phyloP scores from a whole-genome alignment of 2,329 filamentous ascomycete species.

The Colletotrichum somersetense region DNA sequence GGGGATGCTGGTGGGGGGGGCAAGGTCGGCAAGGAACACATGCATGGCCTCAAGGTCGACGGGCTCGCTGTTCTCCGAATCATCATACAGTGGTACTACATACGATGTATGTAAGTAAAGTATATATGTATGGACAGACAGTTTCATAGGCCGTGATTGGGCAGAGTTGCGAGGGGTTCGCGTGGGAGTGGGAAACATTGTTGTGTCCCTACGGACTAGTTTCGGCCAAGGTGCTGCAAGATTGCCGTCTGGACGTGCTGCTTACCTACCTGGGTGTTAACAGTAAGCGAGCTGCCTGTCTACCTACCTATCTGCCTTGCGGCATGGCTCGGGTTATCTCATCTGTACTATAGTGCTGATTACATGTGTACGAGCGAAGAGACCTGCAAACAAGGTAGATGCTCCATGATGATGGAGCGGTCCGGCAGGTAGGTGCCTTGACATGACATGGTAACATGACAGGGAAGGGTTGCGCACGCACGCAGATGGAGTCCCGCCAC shows the following conservation, averaged over 20 bases:
- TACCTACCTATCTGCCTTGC: conserved; percentile 11
- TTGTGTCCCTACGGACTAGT: conserved; percentile 15
- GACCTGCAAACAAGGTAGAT: conserved; percentile 21
- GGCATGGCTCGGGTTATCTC: conserved; percentile 14
- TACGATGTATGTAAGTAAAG: too few species aligned
- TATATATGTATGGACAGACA: background rate
- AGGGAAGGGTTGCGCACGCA: conserved; percentile 13
- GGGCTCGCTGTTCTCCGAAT: background rate
- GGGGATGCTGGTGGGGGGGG: conserved; percentile 5
- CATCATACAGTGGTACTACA: background rate
- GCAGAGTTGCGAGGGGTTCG: conserved; percentile 15
- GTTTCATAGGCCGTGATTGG: conserved; percentile 20
- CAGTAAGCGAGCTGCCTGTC: background rate
- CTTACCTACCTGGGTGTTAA: background rate
- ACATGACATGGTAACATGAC: conserved; percentile 7
- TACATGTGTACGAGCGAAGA: conserved; percentile 13
- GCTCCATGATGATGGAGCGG: background rate
- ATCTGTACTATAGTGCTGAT: background rate
- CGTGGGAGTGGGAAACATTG: conserved; percentile 18
- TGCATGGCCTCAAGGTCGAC: conserved; percentile 9
- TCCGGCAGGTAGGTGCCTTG: conserved; percentile 21
- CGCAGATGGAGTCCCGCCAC: background rate
- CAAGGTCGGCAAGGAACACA: conserved; percentile 30
- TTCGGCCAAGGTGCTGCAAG: conserved; percentile 29
- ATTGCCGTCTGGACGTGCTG: conserved; percentile 14